Evolutionary conservation across 805 yeast species (phyloP).

Genomic region (Naumovozyma castellii): DNA sequence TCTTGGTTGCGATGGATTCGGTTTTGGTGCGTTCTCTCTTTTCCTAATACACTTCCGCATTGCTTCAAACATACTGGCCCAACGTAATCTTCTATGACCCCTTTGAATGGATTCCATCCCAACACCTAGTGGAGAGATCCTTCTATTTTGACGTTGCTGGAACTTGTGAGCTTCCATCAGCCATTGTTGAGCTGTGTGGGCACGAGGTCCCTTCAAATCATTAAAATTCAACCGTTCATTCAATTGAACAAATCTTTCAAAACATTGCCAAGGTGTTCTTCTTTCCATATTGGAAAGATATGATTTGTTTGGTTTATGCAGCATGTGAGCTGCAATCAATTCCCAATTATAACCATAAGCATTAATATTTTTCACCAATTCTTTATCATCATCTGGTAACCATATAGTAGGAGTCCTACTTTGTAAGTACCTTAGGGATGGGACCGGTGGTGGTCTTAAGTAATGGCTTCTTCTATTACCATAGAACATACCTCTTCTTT

Average conservation of each 20-base stretch:
- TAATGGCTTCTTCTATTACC: slow-evolving; percentile 48
- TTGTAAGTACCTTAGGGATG: slow-evolving; percentile 69
- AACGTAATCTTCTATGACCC: slow-evolving; percentile 81
- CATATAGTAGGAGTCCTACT: slow-evolving; percentile 87
- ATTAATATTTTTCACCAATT: slow-evolving; percentile 68
- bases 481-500: slow-evolving; percentile 37
- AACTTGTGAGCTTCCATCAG: slow-evolving; percentile 82
- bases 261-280: slow-evolving; percentile 98
- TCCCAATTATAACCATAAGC: slow-evolving; percentile 92
- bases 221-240: slow-evolving; percentile 78
- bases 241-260: slow-evolving; percentile 88
- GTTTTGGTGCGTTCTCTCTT: slow-evolving; percentile 67
- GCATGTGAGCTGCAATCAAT: slow-evolving; percentile 71
- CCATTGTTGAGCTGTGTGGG: slow-evolving; percentile 83
- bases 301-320: slow-evolving; percentile 53
- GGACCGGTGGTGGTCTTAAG: slow-evolving; percentile 86
- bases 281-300: slow-evolving; percentile 85
- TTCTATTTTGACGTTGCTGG: slow-evolving; percentile 77
- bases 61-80: slow-evolving; percentile 97
- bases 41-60: slow-evolving; percentile 83
- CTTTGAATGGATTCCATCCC: slow-evolving; percentile 86
- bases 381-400: slow-evolving; percentile 89
- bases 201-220: slow-evolving; percentile 81
- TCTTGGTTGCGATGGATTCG: slow-evolving; percentile 39
- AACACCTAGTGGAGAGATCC: slow-evolving; percentile 90